Conservation (phyloP, 1,284 basidiomycete species). For the Marasmius fiardii region DNA sequence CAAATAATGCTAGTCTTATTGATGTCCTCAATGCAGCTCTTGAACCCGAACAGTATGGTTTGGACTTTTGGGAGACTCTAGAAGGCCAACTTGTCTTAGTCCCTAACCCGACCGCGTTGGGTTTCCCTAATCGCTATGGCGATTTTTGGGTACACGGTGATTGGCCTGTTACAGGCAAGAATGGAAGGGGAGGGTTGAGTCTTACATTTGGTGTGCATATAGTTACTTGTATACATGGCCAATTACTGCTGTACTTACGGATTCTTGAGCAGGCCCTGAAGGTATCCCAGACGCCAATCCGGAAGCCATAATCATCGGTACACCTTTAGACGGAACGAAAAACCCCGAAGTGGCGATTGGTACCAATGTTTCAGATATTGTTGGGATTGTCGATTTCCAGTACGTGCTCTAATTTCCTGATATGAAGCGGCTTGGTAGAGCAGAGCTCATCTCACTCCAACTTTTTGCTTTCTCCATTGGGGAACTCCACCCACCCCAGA, state of each 20-base stretch:
- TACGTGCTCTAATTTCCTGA: too few species aligned
- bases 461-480: background rate
- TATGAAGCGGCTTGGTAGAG: too few species aligned
- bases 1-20: constrained; percentile 50
- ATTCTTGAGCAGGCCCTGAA: constrained; percentile 35
- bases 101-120: constrained; percentile 42
- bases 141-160: constrained; percentile 60
- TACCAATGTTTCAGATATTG: constrained; percentile 45
- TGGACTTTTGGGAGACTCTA: constrained; percentile 67
- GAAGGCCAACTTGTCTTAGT: constrained; percentile 60
- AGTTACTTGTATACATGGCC: background rate
- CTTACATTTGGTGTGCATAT: constrained; percentile 42
- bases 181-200: constrained; percentile 54
- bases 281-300: constrained; percentile 55
- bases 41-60: constrained; percentile 47
- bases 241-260: constrained; percentile 6
- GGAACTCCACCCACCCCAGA: too few species aligned
- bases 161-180: constrained; percentile 56
- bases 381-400: constrained; percentile 56
- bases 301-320: constrained; percentile 52
- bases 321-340: constrained; percentile 52
- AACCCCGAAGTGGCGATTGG: constrained; percentile 51
- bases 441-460: background rate
- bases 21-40: constrained; percentile 44
- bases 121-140: constrained; percentile 51